A percentile compares a stretch with the other conserved stretches of the same genome.
phyloP scores from a whole-genome alignment of 352 stramenopile species.

The Blastocystis sp. region DNA sequence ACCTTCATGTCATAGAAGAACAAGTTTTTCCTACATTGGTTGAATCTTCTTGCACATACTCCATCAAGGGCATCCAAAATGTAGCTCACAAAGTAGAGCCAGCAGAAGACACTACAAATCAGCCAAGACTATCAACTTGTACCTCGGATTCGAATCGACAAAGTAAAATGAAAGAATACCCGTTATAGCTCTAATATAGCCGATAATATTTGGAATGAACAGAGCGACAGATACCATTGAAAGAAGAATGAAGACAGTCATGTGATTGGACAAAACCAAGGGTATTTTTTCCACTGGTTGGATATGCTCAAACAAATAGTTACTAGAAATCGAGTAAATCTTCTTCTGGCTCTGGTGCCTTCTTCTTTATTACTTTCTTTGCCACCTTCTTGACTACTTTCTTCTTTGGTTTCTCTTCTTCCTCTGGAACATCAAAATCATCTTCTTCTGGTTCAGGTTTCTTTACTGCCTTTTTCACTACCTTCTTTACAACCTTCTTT shows the following conservation, averaged over 20 bases:
- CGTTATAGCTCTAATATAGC: conserved; percentile 58
- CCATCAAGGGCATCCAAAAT: conserved; percentile 60
- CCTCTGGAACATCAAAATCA: neutral
- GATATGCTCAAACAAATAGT: neutral
- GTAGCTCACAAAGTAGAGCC: conserved; percentile 66
- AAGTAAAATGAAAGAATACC: conserved; percentile 64
- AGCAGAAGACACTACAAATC: conserved; percentile 26
- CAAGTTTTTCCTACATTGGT: conserved; percentile 6
- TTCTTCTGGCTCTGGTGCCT: conserved; percentile 32
- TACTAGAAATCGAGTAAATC: conserved; percentile 50
- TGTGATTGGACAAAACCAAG: neutral
- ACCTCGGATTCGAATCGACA: conserved; percentile 52
- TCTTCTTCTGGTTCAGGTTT: neutral
- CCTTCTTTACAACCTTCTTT: conserved; percentile 58
- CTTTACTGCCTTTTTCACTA: conserved; percentile 9
- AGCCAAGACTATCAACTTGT: neutral
- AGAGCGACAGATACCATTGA: conserved; percentile 57
- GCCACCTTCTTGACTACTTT: conserved; percentile 47
- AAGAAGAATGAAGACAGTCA: neutral
- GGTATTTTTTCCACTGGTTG: neutral
- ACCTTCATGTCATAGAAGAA: conserved; percentile 17
- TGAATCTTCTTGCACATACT: conserved; percentile 37
- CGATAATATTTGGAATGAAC: conserved; percentile 65
- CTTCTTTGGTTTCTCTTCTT: conserved; percentile 54
- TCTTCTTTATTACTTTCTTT: conserved; percentile 63